phyloP scores from a whole-genome alignment of 306 rosid species.

The Albizia julibrissin region DNA sequence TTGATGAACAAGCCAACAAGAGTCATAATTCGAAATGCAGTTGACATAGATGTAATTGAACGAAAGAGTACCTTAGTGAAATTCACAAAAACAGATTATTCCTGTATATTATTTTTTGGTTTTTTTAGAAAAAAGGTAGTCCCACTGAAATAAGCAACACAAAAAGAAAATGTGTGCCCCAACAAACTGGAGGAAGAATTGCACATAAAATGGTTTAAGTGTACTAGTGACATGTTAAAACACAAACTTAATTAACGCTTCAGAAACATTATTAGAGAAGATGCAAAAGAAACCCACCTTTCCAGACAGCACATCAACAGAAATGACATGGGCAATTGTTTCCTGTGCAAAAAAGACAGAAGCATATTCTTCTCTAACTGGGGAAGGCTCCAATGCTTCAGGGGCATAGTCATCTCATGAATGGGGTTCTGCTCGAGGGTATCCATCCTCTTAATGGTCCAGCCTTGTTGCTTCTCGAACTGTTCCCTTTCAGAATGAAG shows the following conservation, averaged over 20 bases:
- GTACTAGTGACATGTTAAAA: not conserved
- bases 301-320: slow-evolving; percentile 85
- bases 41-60: not conserved
- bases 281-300: slow-evolving; percentile 53
- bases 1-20: slow-evolving; percentile 37
- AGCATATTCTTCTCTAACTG: slow-evolving; percentile 87
- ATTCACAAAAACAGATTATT: not conserved
- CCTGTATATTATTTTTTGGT: not conserved
- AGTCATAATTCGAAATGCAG: not conserved
- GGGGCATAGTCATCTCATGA: slow-evolving; percentile 69
- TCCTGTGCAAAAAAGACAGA: slow-evolving; percentile 98
- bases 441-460: slow-evolving; percentile 97
- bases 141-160: not conserved
- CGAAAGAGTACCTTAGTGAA: not conserved
- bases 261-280: slow-evolving; percentile 19
- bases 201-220: not conserved
- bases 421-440: slow-evolving; percentile 74
- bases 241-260: slow-evolving; percentile 14
- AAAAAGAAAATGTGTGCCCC: not conserved
- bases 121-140: not conserved
- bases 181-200: not conserved
- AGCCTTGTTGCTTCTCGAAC: slow-evolving; percentile 95
- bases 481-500: slow-evolving; percentile 93
- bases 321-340: slow-evolving; percentile 84
- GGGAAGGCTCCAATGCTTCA: slow-evolving; percentile 77